These are phyloP conservation scores for Ganoderma multipileum DNA, from an alignment of 1,284 basidiomycete genomes.

Conservation along the genomic window DNA sequence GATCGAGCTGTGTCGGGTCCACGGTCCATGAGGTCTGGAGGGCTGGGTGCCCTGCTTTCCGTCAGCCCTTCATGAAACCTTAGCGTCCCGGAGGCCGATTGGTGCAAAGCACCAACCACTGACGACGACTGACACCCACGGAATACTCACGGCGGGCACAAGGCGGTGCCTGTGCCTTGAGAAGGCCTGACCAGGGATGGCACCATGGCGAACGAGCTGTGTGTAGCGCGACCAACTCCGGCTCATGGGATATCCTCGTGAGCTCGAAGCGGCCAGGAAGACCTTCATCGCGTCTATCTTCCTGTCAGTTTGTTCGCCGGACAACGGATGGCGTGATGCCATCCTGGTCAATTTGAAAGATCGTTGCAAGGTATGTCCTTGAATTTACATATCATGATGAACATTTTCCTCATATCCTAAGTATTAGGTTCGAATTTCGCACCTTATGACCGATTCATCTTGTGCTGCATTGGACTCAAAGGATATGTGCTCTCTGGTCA, in stretches of 20 bases:
- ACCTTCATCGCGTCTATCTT: neutral
- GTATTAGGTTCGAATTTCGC: too few species aligned
- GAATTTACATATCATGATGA: neutral
- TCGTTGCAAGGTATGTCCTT: neutral
- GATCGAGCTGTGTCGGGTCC: neutral
- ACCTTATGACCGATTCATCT: too few species aligned
- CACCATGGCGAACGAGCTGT: neutral
- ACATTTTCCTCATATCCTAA: too few species aligned
- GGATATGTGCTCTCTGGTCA: too few species aligned
- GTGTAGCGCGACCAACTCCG: neutral
- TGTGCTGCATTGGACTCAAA: too few species aligned
- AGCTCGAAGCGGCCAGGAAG: neutral
- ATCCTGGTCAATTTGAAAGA: slow-evolving; percentile 1
- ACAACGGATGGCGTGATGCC: neutral
- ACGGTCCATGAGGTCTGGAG: neutral
- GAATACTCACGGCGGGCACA: neutral
- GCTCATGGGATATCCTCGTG: neutral
- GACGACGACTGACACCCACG: neutral
- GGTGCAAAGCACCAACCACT: neutral
- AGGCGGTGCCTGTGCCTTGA: slow-evolving; percentile 1
- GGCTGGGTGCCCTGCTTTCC: neutral
- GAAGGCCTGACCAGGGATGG: neutral
- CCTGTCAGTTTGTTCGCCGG: neutral
- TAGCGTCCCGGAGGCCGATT: neutral
- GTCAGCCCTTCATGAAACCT: neutral